Evolutionary conservation across 164 flowering plant species (phyloP).

Genomic region (Berberis vulgaris): DNA sequence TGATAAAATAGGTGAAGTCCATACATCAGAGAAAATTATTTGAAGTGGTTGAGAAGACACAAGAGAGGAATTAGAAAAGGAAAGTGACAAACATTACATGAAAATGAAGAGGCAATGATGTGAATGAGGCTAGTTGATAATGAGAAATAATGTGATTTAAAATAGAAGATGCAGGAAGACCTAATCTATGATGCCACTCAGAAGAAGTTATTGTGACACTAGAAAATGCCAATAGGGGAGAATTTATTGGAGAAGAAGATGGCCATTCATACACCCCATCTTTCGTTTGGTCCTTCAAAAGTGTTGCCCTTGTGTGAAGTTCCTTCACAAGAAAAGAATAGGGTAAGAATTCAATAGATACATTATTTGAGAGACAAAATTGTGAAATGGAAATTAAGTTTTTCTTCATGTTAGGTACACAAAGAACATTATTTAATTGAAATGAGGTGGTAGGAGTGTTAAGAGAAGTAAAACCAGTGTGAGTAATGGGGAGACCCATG

Average conservation of each 20-base stretch:
- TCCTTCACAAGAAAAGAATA: neutral
- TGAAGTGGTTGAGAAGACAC: neutral
- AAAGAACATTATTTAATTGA: too few relatives aligned
- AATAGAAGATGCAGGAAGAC: neutral
- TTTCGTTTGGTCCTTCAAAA: neutral
- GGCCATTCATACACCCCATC: neutral
- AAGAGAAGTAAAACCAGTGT: too few relatives aligned
- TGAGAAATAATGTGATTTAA: neutral
- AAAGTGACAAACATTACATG: neutral
- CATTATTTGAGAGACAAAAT: too few relatives aligned
- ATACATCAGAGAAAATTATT: too few relatives aligned
- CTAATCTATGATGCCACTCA: neutral
- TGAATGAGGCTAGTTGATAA: neutral
- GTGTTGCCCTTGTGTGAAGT: neutral
- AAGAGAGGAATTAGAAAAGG: neutral
- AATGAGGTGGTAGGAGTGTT: too few relatives aligned
- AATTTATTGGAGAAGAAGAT: neutral
- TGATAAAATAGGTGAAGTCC: too few relatives aligned
- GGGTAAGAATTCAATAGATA: neutral
- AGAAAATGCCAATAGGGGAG: neutral
- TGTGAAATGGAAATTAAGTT: too few relatives aligned
- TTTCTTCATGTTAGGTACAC: too few relatives aligned
- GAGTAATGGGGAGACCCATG: neutral
- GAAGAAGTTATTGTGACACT: neutral
- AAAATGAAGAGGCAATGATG: neutral